Evolutionary conservation across 2,329 filamentous ascomycete species (phyloP).

Genomic region (Pyrenophora seminiperda): DNA sequence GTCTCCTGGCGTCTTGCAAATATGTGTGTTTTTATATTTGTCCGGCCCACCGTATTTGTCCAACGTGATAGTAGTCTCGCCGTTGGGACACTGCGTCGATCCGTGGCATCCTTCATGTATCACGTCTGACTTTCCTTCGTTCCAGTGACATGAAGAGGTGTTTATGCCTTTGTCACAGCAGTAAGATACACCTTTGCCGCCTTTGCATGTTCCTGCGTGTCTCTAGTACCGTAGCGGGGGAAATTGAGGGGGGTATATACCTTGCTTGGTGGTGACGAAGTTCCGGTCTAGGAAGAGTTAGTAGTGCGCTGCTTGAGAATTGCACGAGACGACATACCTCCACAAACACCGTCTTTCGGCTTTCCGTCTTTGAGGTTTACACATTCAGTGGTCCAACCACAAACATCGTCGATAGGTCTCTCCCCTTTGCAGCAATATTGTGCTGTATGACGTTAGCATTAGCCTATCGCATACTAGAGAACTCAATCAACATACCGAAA

Average conservation of each 20-base stretch:
- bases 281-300: too few species aligned
- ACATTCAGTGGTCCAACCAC: neutral
- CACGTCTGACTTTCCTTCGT: neutral
- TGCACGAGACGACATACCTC: too few species aligned
- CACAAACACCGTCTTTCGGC: neutral
- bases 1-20: neutral
- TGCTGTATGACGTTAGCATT: neutral
- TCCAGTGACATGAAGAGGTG: neutral
- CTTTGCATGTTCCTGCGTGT: neutral
- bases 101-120: too few species aligned
- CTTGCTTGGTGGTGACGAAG: too few species aligned
- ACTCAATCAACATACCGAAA: neutral
- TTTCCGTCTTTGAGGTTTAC: neutral
- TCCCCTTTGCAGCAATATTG: neutral
- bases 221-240: too few species aligned
- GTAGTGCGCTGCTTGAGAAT: too few species aligned
- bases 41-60: neutral
- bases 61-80: neutral
- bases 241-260: too few species aligned
- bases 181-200: neutral
- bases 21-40: neutral
- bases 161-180: neutral
- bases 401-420: neutral
- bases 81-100: neutral
- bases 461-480: too few species aligned